These are phyloP conservation scores for Aspergillus niger DNA, from an alignment of 2,329 filamentous ascomycete species.

Conservation along the genomic window DNA sequence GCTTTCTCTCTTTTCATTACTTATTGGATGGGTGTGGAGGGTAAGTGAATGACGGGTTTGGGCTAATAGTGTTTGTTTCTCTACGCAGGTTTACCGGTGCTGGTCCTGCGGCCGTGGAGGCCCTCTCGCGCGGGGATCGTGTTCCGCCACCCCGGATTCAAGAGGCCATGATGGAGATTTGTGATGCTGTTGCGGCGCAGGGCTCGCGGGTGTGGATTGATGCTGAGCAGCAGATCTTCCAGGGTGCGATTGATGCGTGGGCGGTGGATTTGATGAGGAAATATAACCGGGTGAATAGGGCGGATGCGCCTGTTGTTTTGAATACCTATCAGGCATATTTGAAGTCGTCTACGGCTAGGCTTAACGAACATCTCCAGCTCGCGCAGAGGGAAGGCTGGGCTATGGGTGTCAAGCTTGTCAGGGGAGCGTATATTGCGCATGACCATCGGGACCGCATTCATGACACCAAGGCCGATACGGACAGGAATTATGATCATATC, in stretches of 20 bases:
- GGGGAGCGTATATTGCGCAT: constrained; percentile 49
- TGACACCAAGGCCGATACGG: constrained; percentile 43
- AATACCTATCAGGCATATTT: constrained; percentile 52
- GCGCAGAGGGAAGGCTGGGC: constrained; percentile 45
- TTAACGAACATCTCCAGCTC: constrained; percentile 42
- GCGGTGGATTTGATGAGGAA: constrained; percentile 50
- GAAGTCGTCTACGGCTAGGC: constrained; percentile 41
- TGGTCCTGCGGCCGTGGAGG: constrained; percentile 40
- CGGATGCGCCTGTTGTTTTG: constrained; percentile 35
- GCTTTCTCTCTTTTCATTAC: neutral
- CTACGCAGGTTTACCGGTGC: constrained; percentile 46
- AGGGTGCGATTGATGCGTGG: constrained; percentile 49
- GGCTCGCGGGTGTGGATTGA: constrained; percentile 50
- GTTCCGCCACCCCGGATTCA: constrained; percentile 36
- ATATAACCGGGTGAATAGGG: constrained; percentile 36
- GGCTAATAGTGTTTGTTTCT: neutral
- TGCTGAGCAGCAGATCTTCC: constrained; percentile 51
- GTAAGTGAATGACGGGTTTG: neutral
- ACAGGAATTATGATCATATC: constrained; percentile 53
- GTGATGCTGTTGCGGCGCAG: constrained; percentile 35
- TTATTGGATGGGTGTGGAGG: neutral
- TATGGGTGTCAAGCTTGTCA: constrained; percentile 48
- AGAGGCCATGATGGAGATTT: constrained; percentile 42
- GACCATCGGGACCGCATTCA: constrained; percentile 41
- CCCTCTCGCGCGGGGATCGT: constrained; percentile 36